phyloP scores from a whole-genome alignment of 768 basidiomycete species.

The Suillus alpinus region DNA sequence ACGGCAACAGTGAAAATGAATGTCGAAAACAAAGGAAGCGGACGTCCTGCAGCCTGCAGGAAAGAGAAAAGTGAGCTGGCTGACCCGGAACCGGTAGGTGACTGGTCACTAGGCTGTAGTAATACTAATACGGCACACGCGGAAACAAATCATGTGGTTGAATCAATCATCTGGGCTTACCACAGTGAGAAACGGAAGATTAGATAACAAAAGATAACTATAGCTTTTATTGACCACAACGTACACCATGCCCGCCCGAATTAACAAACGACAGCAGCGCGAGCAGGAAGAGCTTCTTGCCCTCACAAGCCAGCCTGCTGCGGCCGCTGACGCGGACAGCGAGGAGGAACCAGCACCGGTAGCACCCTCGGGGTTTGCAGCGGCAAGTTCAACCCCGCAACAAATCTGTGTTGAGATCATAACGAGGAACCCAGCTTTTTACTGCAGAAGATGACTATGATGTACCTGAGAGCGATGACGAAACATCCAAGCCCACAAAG shows the following conservation, averaged over 20 bases:
- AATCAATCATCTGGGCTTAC: no score
- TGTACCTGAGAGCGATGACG: slow-evolving; percentile 20
- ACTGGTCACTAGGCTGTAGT: no score
- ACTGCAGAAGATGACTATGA: slow-evolving; percentile 29
- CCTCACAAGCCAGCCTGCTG: slow-evolving; percentile 34
- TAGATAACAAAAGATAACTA: background rate
- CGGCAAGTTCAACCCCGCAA: slow-evolving; percentile 32
- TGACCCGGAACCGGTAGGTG: background rate
- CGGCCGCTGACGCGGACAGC: slow-evolving; percentile 17
- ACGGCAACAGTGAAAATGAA: background rate
- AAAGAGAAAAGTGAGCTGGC: background rate
- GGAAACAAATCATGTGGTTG: no score
- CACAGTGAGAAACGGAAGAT: background rate
- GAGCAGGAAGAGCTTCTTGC: slow-evolving; percentile 78
- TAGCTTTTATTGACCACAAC: background rate
- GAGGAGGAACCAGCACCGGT: slow-evolving; percentile 32
- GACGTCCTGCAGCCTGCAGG: background rate
- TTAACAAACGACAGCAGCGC: slow-evolving; percentile 85
- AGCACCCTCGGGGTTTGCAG: slow-evolving; percentile 38
- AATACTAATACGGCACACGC: no score
- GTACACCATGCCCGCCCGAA: slow-evolving; percentile 58
- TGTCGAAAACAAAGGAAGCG: background rate
- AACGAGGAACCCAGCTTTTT: slow-evolving; percentile 39
- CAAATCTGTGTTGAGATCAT: slow-evolving; percentile 11
- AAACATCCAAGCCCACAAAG: slow-evolving; percentile 14